Conservation (phyloP, 805 yeast genomes). For the Cyberlindnera subsufficiens region DNA sequence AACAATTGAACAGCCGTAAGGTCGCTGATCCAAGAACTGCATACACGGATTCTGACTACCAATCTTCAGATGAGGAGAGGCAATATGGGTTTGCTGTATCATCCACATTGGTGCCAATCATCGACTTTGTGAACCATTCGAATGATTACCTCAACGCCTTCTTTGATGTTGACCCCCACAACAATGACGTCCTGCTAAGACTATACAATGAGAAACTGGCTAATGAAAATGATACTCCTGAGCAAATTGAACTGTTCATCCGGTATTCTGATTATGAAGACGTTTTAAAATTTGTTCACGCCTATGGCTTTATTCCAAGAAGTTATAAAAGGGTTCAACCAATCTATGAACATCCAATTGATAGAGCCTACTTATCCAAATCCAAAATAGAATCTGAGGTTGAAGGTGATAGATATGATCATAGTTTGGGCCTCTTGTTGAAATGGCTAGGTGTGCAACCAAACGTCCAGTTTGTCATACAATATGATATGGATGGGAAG, state of each 20-base stretch:
- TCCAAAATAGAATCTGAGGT: constrained; percentile 7
- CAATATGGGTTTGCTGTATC: constrained; percentile 39
- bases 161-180: constrained; percentile 51
- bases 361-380: constrained; percentile 15
- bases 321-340: constrained; percentile 9
- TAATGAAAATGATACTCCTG: background rate
- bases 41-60: constrained; percentile 2
- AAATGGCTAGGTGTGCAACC: constrained; percentile 34
- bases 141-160: constrained; percentile 40
- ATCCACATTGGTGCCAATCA: constrained; percentile 55
- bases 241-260: constrained; percentile 34
- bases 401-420: constrained; percentile 6
- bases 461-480: constrained; percentile 32
- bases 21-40: constrained; percentile 2
- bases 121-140: constrained; percentile 66
- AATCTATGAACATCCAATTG: constrained; percentile 31
- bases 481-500: constrained; percentile 13
- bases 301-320: constrained; percentile 43
- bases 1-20: background rate
- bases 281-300: constrained; percentile 30
- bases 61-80: background rate
- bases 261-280: constrained; percentile 41
- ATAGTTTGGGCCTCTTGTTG: constrained; percentile 23
- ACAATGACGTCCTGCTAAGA: constrained; percentile 37
- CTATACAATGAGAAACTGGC: constrained; percentile 11